Base-by-base conservation (phyloP, 148 eudicot species). In the Dysphania ambrosioides region DNA sequence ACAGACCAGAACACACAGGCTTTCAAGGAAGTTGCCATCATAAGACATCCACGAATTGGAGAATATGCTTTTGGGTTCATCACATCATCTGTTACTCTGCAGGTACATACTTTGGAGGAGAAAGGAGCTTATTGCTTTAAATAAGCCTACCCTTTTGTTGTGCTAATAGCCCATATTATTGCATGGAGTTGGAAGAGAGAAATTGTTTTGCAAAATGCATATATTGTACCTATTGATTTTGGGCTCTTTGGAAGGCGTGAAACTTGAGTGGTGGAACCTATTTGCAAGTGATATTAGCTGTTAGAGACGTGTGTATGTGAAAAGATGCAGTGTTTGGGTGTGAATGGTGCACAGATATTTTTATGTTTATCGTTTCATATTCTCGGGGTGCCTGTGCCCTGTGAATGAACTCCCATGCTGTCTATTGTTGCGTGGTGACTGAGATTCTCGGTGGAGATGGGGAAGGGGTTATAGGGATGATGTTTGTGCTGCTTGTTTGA, bases 21-120 rank as follows among this genome's bases (percentile, higher is more conserved):
- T 21, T 91, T 91, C 67, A 88, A 91, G 84, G 97, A 91, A 81
- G 93, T 91, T 71, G 97, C 93, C 78, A 89, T 91, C 64, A 91
- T 91, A 72, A 82, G 87, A 76, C 97, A 91, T 83, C 97, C 97
- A 21, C 87, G 97, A 59, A 79, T 86, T 61, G 96, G 96, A 66
- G 96, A 91, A 87, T 91, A 87, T 84, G 96, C 96, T 66, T 85
- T 91, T 83, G 96, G 96, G 82, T 91, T 91, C 85, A 91, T 91
- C 83, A 91, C 96, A 31, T 91, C 97, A 73, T 86, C 89, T 74
- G 85, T 91, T 29, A 76, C 87, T 69, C 85, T 91, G 77, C 93
- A 89, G 90, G 93, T 89, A 26, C 62, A 73, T 65, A n/a, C 58
- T 68, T 66, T 55, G 19, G 4, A 21, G 32, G 40, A 12, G 12